Evolutionary conservation across 371 early-diverging fungal genomes (phyloP).

Genomic region (Phascolomyces articulosus): DNA sequence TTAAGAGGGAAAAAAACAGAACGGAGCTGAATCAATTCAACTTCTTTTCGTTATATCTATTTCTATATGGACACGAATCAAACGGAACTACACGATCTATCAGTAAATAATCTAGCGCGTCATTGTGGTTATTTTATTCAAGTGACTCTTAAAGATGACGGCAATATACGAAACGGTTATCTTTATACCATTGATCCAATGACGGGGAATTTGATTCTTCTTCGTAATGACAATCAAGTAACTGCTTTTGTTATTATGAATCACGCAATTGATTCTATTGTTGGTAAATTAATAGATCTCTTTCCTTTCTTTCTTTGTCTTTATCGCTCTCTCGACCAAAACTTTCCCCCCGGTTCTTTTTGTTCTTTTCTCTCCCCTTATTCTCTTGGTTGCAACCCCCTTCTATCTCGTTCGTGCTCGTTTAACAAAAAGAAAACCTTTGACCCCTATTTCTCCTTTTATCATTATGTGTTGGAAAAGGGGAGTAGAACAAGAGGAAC

Average conservation of each 20-base stretch:
- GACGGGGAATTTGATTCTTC: constrained; percentile 25
- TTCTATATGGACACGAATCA: too few species aligned
- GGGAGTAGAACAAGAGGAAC: not conserved
- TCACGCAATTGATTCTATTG: constrained; percentile 18
- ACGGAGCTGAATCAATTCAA: too few species aligned
- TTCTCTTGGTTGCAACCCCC: too few species aligned
- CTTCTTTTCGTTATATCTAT: too few species aligned
- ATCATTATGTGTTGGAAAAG: too few species aligned
- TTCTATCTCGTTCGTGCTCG: not conserved
- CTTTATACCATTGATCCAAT: constrained; percentile 41
- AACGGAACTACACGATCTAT: not conserved
- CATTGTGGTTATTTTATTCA: not conserved
- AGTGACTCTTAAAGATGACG: not conserved
- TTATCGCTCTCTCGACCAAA: not conserved
- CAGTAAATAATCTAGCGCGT: not conserved
- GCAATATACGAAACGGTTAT: constrained; percentile 22
- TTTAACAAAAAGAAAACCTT: too few species aligned
- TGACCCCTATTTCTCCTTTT: not conserved
- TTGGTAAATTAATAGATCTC: constrained; percentile 5
- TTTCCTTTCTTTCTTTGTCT: not conserved
- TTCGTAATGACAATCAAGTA: constrained; percentile 7
- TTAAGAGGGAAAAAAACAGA: too few species aligned
- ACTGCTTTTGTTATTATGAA: constrained; percentile 25
- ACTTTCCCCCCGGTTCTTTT: not conserved
- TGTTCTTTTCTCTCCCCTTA: too few species aligned